phyloP scores from a whole-genome alignment of 2,329 filamentous ascomycete genomes.

The Fusarium tuaranense region DNA sequence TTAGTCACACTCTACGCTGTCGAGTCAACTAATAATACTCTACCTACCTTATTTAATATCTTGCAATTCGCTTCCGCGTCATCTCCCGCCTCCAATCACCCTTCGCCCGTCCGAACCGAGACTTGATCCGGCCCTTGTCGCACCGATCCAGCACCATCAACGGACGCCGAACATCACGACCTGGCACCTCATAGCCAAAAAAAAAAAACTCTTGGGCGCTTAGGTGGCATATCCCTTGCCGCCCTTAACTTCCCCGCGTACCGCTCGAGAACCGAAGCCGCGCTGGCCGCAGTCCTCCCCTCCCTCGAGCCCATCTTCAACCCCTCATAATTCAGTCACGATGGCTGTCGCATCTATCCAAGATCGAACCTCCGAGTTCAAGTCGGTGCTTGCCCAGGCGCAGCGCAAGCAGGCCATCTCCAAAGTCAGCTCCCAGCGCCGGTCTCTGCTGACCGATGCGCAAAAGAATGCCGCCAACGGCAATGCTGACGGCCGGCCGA shows the following conservation, averaged over 20 bases:
- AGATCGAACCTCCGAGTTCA: constrained; percentile 96
- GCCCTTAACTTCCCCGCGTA: background rate
- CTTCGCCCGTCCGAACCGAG: constrained; percentile 28
- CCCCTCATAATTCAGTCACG: constrained; percentile 38
- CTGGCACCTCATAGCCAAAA: constrained; percentile 7
- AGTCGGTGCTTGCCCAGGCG: constrained; percentile 86
- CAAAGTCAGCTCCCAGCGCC: constrained; percentile 83
- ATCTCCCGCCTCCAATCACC: constrained; percentile 20
- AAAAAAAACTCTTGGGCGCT: constrained; percentile 15
- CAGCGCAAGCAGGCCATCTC: constrained; percentile 82
- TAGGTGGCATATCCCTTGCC: constrained; percentile 14
- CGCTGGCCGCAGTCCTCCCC: constrained; percentile 51
- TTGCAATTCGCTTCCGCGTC: constrained; percentile 30
- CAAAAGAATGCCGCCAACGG: constrained; percentile 75
- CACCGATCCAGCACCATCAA: constrained; percentile 8
- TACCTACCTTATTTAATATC: constrained; percentile 25
- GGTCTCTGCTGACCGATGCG: constrained; percentile 80
- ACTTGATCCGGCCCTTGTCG: constrained; percentile 28
- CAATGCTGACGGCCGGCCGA: constrained; percentile 58
- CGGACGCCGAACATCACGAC: constrained; percentile 9
- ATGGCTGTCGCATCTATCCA: constrained; percentile 86
- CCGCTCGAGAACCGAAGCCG: constrained; percentile 42
- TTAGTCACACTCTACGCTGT: background rate
- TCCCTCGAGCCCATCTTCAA: constrained; percentile 29
- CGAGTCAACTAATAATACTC: constrained; percentile 6